A percentile compares a stretch with the other conserved stretches of the same genome.
Conservation (phyloP, 352 stramenopile species). For the Globisporangium splendens region DNA sequence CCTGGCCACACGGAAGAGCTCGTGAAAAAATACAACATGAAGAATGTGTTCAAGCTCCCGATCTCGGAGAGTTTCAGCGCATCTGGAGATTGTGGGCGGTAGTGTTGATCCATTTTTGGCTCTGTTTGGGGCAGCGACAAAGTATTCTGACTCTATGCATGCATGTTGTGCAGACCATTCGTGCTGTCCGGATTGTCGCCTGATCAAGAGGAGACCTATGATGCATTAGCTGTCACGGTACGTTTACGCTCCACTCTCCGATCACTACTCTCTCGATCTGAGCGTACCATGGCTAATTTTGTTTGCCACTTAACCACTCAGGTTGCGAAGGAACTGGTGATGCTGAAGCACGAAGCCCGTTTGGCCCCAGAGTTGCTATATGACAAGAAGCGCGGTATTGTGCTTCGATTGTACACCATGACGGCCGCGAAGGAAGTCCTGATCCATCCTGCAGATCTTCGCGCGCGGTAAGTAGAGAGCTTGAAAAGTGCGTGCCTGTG, state of each 20-base stretch:
- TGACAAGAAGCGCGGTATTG: slow-evolving; percentile 75
- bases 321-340: slow-evolving; percentile 76
- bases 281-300: too few relatives aligned
- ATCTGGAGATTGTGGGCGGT: slow-evolving; percentile 76
- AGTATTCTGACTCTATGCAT: background rate
- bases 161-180: slow-evolving; percentile 50
- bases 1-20: slow-evolving; percentile 72
- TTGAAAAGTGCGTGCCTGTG: too few relatives aligned
- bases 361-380: slow-evolving; percentile 75
- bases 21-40: slow-evolving; percentile 75
- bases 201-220: slow-evolving; percentile 69
- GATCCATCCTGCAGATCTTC: slow-evolving; percentile 69
- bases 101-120: background rate
- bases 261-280: too few relatives aligned
- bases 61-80: slow-evolving; percentile 74
- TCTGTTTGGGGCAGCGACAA: too few relatives aligned
- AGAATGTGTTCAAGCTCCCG: slow-evolving; percentile 83
- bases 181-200: slow-evolving; percentile 64
- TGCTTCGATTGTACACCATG: slow-evolving; percentile 72
- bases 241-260: background rate
- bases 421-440: slow-evolving; percentile 72
- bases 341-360: slow-evolving; percentile 68
- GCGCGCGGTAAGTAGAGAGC: slow-evolving; percentile 39
- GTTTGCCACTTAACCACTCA: slow-evolving; percentile 12
- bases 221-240: slow-evolving; percentile 61